Base-by-base conservation (phyloP, 495 filamentous ascomycete genomes). In the Delitschia confertaspora region DNA sequence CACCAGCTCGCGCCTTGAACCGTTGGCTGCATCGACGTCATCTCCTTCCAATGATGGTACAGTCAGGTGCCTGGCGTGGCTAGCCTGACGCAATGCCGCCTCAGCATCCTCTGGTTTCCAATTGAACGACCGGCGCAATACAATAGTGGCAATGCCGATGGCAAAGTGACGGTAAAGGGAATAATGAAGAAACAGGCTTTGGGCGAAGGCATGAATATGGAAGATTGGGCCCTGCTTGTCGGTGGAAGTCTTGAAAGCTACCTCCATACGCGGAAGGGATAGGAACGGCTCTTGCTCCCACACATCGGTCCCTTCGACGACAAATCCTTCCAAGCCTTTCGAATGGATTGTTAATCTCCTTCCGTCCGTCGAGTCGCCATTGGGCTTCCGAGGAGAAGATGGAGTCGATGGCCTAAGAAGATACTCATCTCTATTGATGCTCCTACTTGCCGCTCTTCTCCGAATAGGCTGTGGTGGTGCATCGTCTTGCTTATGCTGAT, bases 121-220 rank as follows among this genome's bases (percentile, higher is more conserved):
- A 26, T 47, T 44, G 57, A 95, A 84, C 4, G 87, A 84, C 45
- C 80, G 78, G 39, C 73, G 71, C 9, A 98, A 62, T 6, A 93
- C 82, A 44, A 77, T 79, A 16, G 72, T 62, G 20, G 93, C 93
- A 34, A 96, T 74, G 8, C 82, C 83, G 20, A 89, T 69, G n/a
- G 87, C 80, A 56, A 95, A 96, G 57, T 93, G 89, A 4, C 89
- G 80, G 60, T 93, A 95, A 1, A 99, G 71, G 3, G 93, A 96
- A 57, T 95, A 96, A 23, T 93, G 82, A 3, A 93, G 50, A 45
- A 82, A 78, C 2, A 99, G 57, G 6, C 80, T 83, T 57, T 80
- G 83, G 21, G 88, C 69, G 30, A 83, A 70, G 1, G 88, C 83
- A 55, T 88, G 85, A 36, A 96, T 68, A 55, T 95, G 85, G 56